Evolutionary conservation across 352 stramenopile species (phyloP), one percentile per base, ranked within the genome.

Genomic region (Thalassiosira livingstoniorum): DNA sequence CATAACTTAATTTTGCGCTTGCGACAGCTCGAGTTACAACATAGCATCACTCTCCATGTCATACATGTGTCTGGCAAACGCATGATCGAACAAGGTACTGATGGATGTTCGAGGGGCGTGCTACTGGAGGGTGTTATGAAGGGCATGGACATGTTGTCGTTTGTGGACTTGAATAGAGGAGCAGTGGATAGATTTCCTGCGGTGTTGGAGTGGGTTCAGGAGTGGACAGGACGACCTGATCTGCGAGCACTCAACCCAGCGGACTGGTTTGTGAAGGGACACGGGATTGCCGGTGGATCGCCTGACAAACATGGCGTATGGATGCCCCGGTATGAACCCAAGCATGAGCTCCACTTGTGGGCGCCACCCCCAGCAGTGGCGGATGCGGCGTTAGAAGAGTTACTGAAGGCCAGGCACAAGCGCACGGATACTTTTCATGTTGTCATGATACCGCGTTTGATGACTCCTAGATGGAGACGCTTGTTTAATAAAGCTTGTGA

Each of bases 71-170:
- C 74, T 21, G 80, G 87, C 0, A 83, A 62, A 7, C n/a, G 78
- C 15, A 91, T 91, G 82, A 91, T 88, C 21, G 61, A 45, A 23
- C 75, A 86, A 62, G 83, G 80, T 1, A 86, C 78, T 10, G 83
- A 92, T 72, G 82, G 75, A 10, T 62, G 72, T 2, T 88, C 80
- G 0, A 25, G 83, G 25, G 87, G 83, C 2, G 32, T 63, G 18
- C n/a, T 82, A 0, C 10, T 62, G 27, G 65, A 77, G 21, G 83
- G 83, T 51, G 75, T 87, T 0, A 78, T 87, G 68, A 64, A 58
- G 5, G 74, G 78, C 0, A 23, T 71, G 2, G 43, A 69, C 13
- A 86, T 90, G 69, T 25, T 81, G 0, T n/a, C 2, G 13, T 85
- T 81, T 47, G 29, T 87, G 21, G 74, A 80, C 4, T n/a, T 87